A percentile compares a stretch with the other conserved stretches of the same genome.
Evolutionary conservation across 2,329 filamentous ascomycete genomes (phyloP).

Genomic region (Ampelomyces quisqualis): DNA sequence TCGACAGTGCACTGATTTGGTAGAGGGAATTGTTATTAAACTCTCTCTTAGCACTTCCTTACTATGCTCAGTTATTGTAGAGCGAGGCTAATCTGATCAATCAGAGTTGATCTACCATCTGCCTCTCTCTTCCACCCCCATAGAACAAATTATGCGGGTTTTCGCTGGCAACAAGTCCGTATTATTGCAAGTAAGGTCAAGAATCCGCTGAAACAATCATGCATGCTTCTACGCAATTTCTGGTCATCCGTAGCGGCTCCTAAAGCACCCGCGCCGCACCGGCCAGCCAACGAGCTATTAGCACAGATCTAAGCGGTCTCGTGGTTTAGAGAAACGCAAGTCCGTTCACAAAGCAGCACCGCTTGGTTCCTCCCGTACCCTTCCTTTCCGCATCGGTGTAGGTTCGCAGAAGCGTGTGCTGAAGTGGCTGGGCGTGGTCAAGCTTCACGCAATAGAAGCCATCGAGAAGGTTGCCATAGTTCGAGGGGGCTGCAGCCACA

Average conservation of each 20-base stretch:
- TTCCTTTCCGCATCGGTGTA: not conserved
- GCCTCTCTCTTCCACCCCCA: no score
- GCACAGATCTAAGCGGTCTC: no score
- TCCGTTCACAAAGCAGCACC: not conserved
- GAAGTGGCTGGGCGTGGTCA: slow-evolving; percentile 2
- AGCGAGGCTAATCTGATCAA: no score
- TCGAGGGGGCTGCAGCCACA: no score
- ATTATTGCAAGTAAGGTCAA: not conserved
- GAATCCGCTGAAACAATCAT: not conserved
- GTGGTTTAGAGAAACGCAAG: no score
- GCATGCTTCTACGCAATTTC: no score
- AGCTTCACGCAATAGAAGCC: slow-evolving; percentile 1
- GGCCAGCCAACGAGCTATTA: not conserved
- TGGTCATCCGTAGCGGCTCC: not conserved
- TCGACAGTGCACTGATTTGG: no score
- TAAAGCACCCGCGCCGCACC: not conserved
- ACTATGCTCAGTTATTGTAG: no score
- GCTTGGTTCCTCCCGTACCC: not conserved
- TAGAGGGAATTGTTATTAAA: no score
- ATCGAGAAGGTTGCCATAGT: not conserved
- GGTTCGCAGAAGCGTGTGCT: not conserved
- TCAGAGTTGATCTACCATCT: no score
- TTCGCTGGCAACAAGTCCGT: not conserved
- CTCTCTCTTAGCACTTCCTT: no score
- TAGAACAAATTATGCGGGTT: no score